Percentiles rank a stretch among this genome's conserved stretches.
Evolutionary conservation across 345 rosid species (phyloP).

Genomic region (Barbarea vulgaris): DNA sequence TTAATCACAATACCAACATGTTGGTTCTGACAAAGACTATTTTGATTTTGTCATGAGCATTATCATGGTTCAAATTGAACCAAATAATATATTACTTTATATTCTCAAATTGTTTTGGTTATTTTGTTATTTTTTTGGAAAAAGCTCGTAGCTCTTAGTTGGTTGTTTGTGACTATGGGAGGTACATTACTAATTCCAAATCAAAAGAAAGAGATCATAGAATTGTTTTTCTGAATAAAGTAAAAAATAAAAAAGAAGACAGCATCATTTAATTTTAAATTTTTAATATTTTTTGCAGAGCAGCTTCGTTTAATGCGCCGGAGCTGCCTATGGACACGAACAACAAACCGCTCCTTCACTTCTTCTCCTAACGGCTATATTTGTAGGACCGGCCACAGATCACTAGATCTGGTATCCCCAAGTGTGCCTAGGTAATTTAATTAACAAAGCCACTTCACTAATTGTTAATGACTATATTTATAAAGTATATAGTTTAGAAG

Average conservation of each 20-base stretch:
- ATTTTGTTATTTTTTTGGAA: not conserved
- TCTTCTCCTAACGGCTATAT: conserved; percentile 36
- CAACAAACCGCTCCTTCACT: conserved; percentile 34
- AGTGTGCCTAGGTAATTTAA: not conserved
- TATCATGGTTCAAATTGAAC: not conserved
- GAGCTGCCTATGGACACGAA: conserved; percentile 16
- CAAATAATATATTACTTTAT: not conserved
- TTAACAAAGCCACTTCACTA: not conserved
- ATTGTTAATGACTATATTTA: not conserved
- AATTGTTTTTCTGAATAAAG: conserved; percentile 7
- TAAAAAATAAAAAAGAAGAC: not conserved
- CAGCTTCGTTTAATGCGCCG: conserved; percentile 39
- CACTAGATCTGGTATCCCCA: conserved; percentile 19
- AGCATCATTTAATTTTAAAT: not conserved
- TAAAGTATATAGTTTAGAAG: conserved; percentile 11
- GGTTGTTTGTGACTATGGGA: not conserved
- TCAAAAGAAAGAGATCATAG: conserved; percentile 1
- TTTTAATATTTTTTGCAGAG: not conserved
- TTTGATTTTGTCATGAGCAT: not conserved
- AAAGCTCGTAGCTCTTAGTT: not conserved
- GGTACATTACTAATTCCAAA: conserved; percentile 1
- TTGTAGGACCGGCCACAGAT: conserved; percentile 30
- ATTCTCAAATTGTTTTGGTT: conserved; percentile 15
- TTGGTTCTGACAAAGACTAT: not conserved
- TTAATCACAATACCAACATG: not conserved